These are phyloP conservation scores for Sarocladiaceae sp. DNA, from an alignment of 2,329 filamentous ascomycete species.

Conservation along the genomic window DNA sequence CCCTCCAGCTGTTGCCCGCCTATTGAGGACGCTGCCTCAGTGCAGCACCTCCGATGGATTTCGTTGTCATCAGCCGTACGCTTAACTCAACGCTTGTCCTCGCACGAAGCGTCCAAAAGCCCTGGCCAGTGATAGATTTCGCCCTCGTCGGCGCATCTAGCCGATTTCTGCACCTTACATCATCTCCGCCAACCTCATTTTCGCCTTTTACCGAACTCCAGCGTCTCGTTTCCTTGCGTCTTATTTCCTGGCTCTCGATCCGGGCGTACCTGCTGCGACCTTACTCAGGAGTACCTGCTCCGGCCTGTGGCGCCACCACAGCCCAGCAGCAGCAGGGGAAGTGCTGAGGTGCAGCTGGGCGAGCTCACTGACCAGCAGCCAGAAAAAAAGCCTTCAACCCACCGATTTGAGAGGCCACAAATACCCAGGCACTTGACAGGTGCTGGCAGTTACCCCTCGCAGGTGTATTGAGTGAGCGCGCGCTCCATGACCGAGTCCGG, in stretches of 20 bases:
- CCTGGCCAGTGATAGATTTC: slow-evolving; percentile 3
- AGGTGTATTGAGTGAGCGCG: neutral
- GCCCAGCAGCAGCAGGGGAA: too few species aligned
- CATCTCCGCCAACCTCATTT: neutral
- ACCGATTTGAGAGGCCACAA: neutral
- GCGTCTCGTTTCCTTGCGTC: neutral
- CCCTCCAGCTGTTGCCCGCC: neutral
- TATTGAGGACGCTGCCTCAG: neutral
- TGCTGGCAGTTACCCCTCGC: neutral
- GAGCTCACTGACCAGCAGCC: too few species aligned
- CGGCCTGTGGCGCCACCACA: slow-evolving; percentile 5
- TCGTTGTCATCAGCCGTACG: neutral
- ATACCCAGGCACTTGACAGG: neutral
- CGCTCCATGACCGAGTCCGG: slow-evolving; percentile 11
- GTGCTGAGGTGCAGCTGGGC: too few species aligned
- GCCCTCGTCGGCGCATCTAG: neutral
- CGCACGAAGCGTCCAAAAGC: neutral
- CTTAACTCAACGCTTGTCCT: neutral
- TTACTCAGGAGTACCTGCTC: neutral
- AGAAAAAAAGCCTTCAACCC: neutral
- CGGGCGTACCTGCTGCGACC: too few species aligned
- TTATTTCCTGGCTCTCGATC: too few species aligned
- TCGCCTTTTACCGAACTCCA: neutral
- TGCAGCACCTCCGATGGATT: neutral
- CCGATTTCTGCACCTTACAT: neutral